These are phyloP conservation scores for Omphalotus olearius DNA, from an alignment of 1,284 basidiomycete genomes.

Conservation along the genomic window DNA sequence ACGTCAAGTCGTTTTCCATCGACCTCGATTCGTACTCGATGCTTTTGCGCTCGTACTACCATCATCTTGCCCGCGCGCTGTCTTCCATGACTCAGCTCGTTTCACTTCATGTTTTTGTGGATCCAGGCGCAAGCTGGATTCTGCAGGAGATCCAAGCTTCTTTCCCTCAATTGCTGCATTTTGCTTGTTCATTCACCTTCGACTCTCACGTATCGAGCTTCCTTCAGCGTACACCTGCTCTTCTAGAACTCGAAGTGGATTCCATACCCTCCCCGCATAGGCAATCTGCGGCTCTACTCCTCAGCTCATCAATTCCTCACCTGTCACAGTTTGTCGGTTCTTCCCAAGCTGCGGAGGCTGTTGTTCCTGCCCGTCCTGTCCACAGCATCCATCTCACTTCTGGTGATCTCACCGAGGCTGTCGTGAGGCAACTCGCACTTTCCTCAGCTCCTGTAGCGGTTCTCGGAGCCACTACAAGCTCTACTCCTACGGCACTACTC, in stretches of 20 bases:
- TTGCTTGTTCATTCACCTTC: constrained; percentile 55
- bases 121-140: constrained; percentile 48
- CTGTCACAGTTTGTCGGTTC: constrained; percentile 61
- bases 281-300: constrained; percentile 22
- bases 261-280: constrained; percentile 25
- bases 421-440: constrained; percentile 44
- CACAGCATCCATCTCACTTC: constrained; percentile 54
- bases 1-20: constrained; percentile 58
- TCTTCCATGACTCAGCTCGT: constrained; percentile 52
- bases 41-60: constrained; percentile 43
- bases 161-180: constrained; percentile 47
- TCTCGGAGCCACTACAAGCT: constrained; percentile 41
- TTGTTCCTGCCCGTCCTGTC: constrained; percentile 63
- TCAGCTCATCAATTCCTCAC: constrained; percentile 39
- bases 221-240: constrained; percentile 45
- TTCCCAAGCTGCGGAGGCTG: constrained; percentile 42
- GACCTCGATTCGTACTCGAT: constrained; percentile 37
- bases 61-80: constrained; percentile 46
- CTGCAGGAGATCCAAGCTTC: constrained; percentile 31
- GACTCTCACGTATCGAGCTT: constrained; percentile 54
- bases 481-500: constrained; percentile 41
- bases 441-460: constrained; percentile 40
- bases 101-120: constrained; percentile 53
- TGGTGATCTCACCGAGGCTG: constrained; percentile 49
- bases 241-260: constrained; percentile 53